These are phyloP conservation scores for Heritiera littoralis DNA, from an alignment of 345 rosid species.

Conservation along the genomic window DNA sequence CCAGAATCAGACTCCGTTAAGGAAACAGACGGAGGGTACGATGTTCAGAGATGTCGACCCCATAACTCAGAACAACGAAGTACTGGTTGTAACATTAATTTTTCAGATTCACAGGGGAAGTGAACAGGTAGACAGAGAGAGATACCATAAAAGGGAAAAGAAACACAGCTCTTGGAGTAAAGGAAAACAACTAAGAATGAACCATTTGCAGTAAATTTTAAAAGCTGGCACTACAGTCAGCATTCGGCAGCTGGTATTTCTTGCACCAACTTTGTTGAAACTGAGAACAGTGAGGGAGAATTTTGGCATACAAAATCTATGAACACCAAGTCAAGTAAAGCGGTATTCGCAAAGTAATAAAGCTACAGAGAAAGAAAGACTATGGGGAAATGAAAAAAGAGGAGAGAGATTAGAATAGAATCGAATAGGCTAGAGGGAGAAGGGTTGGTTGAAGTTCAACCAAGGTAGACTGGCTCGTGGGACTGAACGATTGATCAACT, in stretches of 20 bases:
- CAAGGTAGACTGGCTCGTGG: slow-evolving; percentile 18
- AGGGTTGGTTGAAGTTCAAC: too few species aligned
- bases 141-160: neutral
- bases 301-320: neutral
- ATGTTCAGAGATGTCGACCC: slow-evolving; percentile 49
- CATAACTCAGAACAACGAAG: neutral
- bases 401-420: too few species aligned
- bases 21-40: slow-evolving; percentile 35
- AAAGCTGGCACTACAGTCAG: neutral
- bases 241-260: neutral
- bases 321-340: slow-evolving; percentile 1
- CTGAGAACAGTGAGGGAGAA: neutral
- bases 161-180: neutral
- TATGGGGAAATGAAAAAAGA: neutral
- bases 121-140: neutral
- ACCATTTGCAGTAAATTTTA: neutral
- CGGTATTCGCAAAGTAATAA: neutral
- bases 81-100: neutral
- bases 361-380: neutral
- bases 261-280: neutral
- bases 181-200: neutral
- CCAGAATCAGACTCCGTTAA: slow-evolving; percentile 14
- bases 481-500: neutral
- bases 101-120: neutral
- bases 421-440: too few species aligned